phyloP scores from a whole-genome alignment of 1,284 basidiomycete species.

The Malassezia furfur region DNA sequence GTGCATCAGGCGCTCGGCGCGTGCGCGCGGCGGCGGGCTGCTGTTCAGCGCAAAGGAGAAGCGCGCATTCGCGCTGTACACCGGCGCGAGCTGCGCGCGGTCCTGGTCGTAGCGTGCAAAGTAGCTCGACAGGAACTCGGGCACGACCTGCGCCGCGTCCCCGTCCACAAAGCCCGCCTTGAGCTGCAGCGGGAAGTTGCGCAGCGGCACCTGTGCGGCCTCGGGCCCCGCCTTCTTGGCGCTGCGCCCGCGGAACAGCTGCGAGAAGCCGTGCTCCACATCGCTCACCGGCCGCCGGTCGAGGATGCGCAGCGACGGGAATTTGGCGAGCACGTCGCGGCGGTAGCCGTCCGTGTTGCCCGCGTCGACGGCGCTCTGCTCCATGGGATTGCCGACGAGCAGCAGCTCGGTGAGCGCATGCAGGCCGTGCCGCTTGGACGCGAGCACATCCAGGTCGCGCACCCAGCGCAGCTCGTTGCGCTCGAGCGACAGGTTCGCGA shows the following conservation, averaged over 20 bases:
- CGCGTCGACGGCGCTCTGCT: conserved; percentile 58
- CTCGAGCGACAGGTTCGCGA: conserved; percentile 65
- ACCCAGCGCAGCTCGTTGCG: conserved; percentile 46
- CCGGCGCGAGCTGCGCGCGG: conserved; percentile 61
- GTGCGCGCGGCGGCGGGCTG: conserved; percentile 62
- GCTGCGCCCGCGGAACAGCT: conserved; percentile 55
- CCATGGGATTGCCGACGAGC: conserved; percentile 67
- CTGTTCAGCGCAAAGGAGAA: conserved; percentile 82
- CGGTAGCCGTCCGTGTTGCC: conserved; percentile 57
- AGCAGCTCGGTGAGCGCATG: conserved; percentile 57
- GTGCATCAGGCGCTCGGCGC: conserved; percentile 40
- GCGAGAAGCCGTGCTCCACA: conserved; percentile 57
- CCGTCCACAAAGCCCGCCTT: conserved; percentile 65
- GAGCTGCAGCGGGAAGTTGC: conserved; percentile 62
- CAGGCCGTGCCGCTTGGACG: conserved; percentile 22
- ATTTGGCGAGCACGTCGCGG: conserved; percentile 25
- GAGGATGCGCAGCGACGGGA: conserved; percentile 26
- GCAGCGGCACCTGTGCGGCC: conserved; percentile 42
- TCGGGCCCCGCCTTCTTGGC: conserved; percentile 26
- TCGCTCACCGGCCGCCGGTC: conserved; percentile 64
- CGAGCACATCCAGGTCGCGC: conserved; percentile 33
- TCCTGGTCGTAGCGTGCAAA: conserved; percentile 74
- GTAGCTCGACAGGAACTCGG: conserved; percentile 63
- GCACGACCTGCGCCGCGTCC: conserved; percentile 56
- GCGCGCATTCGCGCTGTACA: conserved; percentile 72